Evolutionary conservation across 2,329 filamentous ascomycete species (phyloP).

Genomic region (Penicillium sumatraense): DNA sequence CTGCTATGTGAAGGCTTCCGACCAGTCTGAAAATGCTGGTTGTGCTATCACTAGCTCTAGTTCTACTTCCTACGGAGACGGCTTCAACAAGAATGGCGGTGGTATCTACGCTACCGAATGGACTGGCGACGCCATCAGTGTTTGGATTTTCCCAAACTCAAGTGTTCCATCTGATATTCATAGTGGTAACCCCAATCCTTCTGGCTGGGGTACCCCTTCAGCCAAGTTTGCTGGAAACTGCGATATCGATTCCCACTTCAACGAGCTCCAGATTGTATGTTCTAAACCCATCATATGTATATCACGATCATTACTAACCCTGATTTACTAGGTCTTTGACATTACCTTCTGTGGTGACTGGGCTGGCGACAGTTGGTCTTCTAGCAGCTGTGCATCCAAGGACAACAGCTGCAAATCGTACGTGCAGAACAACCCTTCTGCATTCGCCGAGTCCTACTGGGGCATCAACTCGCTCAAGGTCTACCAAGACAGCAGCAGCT

Average conservation of each 20-base stretch:
- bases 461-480: constrained; percentile 72
- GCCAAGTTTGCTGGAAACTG: constrained; percentile 73
- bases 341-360: constrained; percentile 87
- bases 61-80: constrained; percentile 63
- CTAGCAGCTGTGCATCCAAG: constrained; percentile 63
- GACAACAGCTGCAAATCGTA: constrained; percentile 72
- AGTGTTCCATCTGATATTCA: constrained; percentile 68
- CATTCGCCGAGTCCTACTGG: constrained; percentile 78
- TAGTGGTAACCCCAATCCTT: constrained; percentile 65
- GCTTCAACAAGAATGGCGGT: constrained; percentile 72
- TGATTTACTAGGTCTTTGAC: constrained; percentile 58
- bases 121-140: constrained; percentile 70
- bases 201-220: constrained; percentile 69
- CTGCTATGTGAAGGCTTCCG: constrained; percentile 59
- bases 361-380: constrained; percentile 73
- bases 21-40: constrained; percentile 56
- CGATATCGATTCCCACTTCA: constrained; percentile 72
- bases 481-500: constrained; percentile 48
- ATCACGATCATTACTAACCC: constrained; percentile 3
- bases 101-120: constrained; percentile 79
- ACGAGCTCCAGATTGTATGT: constrained; percentile 67
- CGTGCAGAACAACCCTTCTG: constrained; percentile 71
- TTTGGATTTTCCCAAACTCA: constrained; percentile 82
- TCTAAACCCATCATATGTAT: background rate
- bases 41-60: constrained; percentile 62